These are phyloP conservation scores for Backusella mclennaniae DNA, from an alignment of 192 early-diverging fungal genomes.

Conservation along the genomic window DNA sequence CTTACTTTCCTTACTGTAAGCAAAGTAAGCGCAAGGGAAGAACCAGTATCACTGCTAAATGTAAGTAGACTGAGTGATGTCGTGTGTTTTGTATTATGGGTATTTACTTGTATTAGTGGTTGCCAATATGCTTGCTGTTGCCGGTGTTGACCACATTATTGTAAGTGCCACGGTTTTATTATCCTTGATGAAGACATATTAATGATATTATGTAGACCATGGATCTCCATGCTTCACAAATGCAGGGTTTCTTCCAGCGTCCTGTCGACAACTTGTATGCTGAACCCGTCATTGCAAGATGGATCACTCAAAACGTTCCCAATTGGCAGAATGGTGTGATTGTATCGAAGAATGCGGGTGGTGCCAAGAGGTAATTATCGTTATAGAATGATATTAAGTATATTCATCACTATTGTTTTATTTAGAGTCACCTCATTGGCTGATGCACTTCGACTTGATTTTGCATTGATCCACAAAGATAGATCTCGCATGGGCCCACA, in stretches of 20 bases:
- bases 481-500: conserved; percentile 48
- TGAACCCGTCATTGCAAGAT: conserved; percentile 87
- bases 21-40: conserved; percentile 96
- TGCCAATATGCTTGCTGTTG: conserved; percentile 96
- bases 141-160: conserved; percentile 80
- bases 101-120: conserved; percentile 55
- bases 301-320: conserved; percentile 87
- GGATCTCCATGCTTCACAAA: conserved; percentile 95
- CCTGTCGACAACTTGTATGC: conserved; percentile 97
- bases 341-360: conserved; percentile 96
- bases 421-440: conserved; percentile 80
- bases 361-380: conserved; percentile 81
- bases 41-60: conserved; percentile 90
- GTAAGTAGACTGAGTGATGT: conserved; percentile 7
- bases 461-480: conserved; percentile 95
- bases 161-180: conserved; percentile 7
- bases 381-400: neutral
- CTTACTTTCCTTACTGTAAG: conserved; percentile 95
- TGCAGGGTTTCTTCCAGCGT: conserved; percentile 82
- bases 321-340: conserved; percentile 88
- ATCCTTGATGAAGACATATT: neutral
- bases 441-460: conserved; percentile 88
- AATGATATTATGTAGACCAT: conserved; percentile 59
- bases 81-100: neutral
- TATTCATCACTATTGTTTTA: neutral